Percentiles rank a stretch among this genome's conserved stretches.
Conservation (phyloP, 176 grass and related monocot genomes). For the Typha latifolia region DNA sequence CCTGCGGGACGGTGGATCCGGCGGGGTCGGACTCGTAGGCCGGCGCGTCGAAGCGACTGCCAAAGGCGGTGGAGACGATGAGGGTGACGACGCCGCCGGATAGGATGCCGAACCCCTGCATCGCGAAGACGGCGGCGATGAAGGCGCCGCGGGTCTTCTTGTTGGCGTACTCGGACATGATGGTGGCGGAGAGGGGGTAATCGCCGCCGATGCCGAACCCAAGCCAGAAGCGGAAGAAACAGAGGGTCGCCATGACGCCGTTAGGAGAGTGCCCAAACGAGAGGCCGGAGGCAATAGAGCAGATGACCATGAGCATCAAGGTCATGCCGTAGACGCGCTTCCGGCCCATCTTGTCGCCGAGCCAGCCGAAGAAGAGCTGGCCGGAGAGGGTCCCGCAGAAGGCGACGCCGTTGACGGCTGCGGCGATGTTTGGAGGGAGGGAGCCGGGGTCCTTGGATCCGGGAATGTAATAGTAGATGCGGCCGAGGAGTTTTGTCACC, state of each 20-base stretch:
- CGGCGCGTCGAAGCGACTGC: conserved; percentile 16
- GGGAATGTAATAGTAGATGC: conserved; percentile 27
- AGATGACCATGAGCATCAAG: conserved; percentile 46
- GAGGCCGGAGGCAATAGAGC: conserved; percentile 57
- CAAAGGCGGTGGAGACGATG: conserved; percentile 20
- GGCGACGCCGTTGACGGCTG: conserved; percentile 33
- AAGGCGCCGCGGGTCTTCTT: conserved; percentile 41
- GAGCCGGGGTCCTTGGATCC: conserved; percentile 12
- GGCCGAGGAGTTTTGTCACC: conserved; percentile 26
- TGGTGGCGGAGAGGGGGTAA: conserved; percentile 69
- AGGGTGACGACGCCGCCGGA: conserved; percentile 23
- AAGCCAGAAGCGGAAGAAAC: conserved; percentile 95
- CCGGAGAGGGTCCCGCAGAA: conserved; percentile 28
- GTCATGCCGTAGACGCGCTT: conserved; percentile 52
- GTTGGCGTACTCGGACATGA: conserved; percentile 54
- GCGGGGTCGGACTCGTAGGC: conserved; percentile 22
- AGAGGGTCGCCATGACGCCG: conserved; percentile 49
- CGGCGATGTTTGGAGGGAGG: conserved; percentile 22
- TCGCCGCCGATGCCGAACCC: conserved; percentile 78
- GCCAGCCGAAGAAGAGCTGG: conserved; percentile 33
- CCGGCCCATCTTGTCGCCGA: conserved; percentile 37
- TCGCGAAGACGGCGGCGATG: conserved; percentile 47
- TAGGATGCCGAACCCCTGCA: conserved; percentile 42
- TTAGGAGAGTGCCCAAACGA: conserved; percentile 37
- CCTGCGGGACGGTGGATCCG: conserved; percentile 24